These are phyloP conservation scores for Talaromyces sp. DNA, from an alignment of 2,329 filamentous ascomycete genomes.

Conservation along the genomic window DNA sequence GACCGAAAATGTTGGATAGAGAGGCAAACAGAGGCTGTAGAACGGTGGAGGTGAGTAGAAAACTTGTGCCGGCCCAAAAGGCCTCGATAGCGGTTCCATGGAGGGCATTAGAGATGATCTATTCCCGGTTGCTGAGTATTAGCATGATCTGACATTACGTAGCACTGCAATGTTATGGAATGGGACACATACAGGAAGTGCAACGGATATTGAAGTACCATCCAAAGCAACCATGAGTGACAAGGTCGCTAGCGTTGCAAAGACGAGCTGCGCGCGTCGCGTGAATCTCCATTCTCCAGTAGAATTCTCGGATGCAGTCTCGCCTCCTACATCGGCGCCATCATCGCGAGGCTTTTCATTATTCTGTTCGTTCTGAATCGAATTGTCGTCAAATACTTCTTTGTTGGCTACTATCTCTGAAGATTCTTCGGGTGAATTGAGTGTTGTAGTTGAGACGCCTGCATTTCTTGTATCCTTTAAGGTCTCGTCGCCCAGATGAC, in stretches of 20 bases:
- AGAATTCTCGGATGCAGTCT: not conserved
- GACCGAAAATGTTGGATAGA: conserved; percentile 53
- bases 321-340: not conserved
- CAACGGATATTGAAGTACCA: conserved; percentile 63
- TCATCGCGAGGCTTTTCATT: not conserved
- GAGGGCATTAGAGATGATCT: conserved; percentile 52
- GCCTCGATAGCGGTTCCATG: conserved; percentile 57
- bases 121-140: not conserved
- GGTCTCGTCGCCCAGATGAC: not conserved
- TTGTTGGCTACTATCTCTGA: not conserved
- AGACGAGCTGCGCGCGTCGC: conserved; percentile 13
- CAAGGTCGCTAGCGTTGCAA: conserved; percentile 42
- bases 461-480: not conserved
- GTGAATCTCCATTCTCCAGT: conserved; percentile 10
- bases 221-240: conserved; percentile 63
- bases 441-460: not conserved
- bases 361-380: not conserved
- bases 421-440: not conserved
- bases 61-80: conserved; percentile 70
- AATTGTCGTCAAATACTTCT: not conserved
- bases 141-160: too few species aligned
- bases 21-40: conserved; percentile 53
- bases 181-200: conserved; percentile 44
- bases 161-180: too few species aligned
- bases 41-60: conserved; percentile 60